Percentiles rank a stretch among this genome's conserved stretches.
Conservation (phyloP, 1,284 basidiomycete species). For the Mycosarcoma maydis region DNA sequence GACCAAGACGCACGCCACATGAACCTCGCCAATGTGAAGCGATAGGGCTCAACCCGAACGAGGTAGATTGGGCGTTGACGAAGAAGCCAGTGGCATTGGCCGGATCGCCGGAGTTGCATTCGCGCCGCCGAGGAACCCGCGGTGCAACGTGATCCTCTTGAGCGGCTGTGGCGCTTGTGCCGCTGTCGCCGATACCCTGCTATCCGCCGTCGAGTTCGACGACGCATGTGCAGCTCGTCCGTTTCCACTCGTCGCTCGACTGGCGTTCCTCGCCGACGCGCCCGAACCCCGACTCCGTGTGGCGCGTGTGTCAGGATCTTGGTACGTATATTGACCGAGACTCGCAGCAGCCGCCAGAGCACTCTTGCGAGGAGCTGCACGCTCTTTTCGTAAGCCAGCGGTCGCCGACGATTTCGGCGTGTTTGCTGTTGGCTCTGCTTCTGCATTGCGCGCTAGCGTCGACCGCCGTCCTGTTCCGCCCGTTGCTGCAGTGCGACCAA, state of each 20-base stretch:
- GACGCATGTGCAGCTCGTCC: too few species aligned
- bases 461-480: constrained; percentile 2
- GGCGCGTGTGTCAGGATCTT: constrained; percentile 2
- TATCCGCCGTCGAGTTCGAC: too few species aligned
- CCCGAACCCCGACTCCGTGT: background rate
- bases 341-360: constrained; percentile 16
- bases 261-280: constrained; percentile 1
- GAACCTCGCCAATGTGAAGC: too few species aligned
- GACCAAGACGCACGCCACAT: too few species aligned
- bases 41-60: constrained; percentile 13
- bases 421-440: too few species aligned
- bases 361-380: constrained; percentile 17
- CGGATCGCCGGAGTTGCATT: constrained; percentile 1
- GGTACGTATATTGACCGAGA: constrained; percentile 19
- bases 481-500: background rate
- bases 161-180: background rate
- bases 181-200: too few species aligned
- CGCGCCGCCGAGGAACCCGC: background rate
- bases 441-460: too few species aligned
- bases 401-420: too few species aligned
- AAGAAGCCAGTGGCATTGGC: constrained; percentile 20
- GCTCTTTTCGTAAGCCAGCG: too few species aligned
- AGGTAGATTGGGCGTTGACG: constrained; percentile 11
- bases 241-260: background rate
- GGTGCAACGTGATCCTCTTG: constrained; percentile 22